Evolutionary conservation across 306 rosid species (phyloP), one percentile per base, ranked within the genome.

Genomic region (Inga laurina): DNA sequence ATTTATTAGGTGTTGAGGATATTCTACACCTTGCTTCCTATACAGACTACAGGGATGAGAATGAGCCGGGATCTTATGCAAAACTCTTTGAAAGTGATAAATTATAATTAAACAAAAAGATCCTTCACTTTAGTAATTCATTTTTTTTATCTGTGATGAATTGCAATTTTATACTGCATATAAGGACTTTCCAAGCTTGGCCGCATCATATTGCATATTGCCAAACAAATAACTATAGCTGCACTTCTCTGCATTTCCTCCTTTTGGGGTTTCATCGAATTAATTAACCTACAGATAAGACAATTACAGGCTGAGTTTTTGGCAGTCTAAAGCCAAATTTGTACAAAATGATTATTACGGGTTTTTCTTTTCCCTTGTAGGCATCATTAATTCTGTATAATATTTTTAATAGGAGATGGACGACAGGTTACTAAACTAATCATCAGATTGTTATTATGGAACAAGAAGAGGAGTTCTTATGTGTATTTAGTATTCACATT

Each of bases 401-500:
- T 81, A 30, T 57, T 14, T 61, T 49, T 49, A 51, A 15, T 0
- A 30, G 46, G 32, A 19, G 19, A 71, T 12, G 82, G 65, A 74
- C 39, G 19, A 32, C 61, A 73, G 80, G 70, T 75, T 43, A 76
- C 66, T 71, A 14, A 76, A 18, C 34, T 30, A 68, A 69, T 27
- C 64, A 79, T 44, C 16, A 12, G 1, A 9, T 72, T 72, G 41
- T 14, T 14, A 72, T 13, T 14, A 27, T 1, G 59, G 22, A 24
- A 24, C 44, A 61, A 70, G 52, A 27, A 74, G 70, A 71, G 16
- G 10, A 65, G 75, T 19, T 4, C 11, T 62, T 74, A 21, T 75
- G 71, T 66, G 52, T 48, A 12, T 43, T 71, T 41, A 72, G 46
- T 80, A 82, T 84, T 86, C 84, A 85, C 88, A 68, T 61, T 68